These are phyloP conservation scores for Solanum peruvianum DNA, from an alignment of 257 asterid genomes.

Conservation along the genomic window DNA sequence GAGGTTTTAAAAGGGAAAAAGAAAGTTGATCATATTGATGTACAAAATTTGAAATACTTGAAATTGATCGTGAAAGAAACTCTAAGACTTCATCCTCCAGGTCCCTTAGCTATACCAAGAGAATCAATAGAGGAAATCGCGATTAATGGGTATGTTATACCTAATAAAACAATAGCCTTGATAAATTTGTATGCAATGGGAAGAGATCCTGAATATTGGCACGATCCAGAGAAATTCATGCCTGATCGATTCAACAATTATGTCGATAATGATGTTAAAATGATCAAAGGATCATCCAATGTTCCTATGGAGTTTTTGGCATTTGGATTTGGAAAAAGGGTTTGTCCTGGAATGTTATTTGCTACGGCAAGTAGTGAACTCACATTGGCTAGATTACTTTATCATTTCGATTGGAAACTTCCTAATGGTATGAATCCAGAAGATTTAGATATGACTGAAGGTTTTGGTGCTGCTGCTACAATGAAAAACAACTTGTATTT, in stretches of 20 bases:
- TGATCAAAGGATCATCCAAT: neutral
- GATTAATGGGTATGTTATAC: constrained; percentile 2
- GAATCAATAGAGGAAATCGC: constrained; percentile 2
- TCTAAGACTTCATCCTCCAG: neutral
- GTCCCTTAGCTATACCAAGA: neutral
- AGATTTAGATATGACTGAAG: constrained; percentile 11
- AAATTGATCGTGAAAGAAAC: neutral
- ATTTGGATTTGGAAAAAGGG: neutral
- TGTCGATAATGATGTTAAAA: no score
- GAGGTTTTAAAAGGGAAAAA: neutral
- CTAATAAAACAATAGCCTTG: neutral
- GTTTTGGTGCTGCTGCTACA: neutral
- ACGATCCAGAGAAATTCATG: neutral
- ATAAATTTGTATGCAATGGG: constrained; percentile 5
- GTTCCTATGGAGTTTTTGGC: neutral
- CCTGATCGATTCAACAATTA: neutral
- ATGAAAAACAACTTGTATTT: neutral
- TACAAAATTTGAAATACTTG: constrained; percentile 1
- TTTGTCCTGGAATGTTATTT: constrained; percentile 16
- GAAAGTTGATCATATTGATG: neutral
- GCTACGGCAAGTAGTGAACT: constrained; percentile 10
- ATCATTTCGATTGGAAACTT: constrained; percentile 21
- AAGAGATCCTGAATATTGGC: neutral
- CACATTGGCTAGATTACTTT: constrained; percentile 5
- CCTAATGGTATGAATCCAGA: neutral